These are phyloP conservation scores for Xylaria sp. DNA, from an alignment of 2,329 filamentous ascomycete genomes.

Conservation along the genomic window DNA sequence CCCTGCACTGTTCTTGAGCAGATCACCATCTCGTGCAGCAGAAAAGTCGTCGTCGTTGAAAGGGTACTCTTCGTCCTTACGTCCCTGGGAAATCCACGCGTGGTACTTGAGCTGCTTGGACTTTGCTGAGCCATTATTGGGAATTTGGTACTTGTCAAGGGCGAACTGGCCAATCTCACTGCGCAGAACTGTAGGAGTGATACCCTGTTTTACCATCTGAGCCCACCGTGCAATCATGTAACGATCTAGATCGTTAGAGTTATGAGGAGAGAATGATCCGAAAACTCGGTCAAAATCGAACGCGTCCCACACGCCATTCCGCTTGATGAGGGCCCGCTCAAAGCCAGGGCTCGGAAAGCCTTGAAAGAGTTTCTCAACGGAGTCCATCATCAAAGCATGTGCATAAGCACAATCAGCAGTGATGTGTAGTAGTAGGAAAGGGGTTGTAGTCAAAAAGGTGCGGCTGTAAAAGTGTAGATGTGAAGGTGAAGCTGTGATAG, in stretches of 20 bases:
- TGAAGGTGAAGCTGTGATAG: too few relatives aligned
- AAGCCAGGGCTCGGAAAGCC: slow-evolving; percentile 22
- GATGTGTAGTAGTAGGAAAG: background rate
- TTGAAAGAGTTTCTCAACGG: slow-evolving; percentile 31
- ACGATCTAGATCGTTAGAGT: slow-evolving; percentile 17
- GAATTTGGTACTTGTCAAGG: slow-evolving; percentile 26
- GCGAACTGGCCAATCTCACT: slow-evolving; percentile 24
- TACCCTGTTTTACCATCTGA: background rate
- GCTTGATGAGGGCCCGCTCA: slow-evolving; percentile 4
- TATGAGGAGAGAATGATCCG: background rate
- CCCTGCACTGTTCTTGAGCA: slow-evolving; percentile 7
- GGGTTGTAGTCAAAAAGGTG: background rate
- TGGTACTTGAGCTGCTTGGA: slow-evolving; percentile 25
- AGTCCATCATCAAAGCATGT: slow-evolving; percentile 24
- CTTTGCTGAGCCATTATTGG: slow-evolving; percentile 27
- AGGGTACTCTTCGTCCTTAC: slow-evolving; percentile 30
- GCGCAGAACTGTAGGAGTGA: background rate
- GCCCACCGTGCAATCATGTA: background rate
- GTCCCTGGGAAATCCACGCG: slow-evolving; percentile 29
- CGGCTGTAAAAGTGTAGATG: too few relatives aligned
- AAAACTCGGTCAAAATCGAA: background rate
- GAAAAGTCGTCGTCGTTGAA: slow-evolving; percentile 8
- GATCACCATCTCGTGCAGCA: background rate
- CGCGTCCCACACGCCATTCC: background rate
- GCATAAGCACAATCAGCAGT: background rate